phyloP scores from a whole-genome alignment of 805 yeast species.

The Saccharomycopsis olivae region DNA sequence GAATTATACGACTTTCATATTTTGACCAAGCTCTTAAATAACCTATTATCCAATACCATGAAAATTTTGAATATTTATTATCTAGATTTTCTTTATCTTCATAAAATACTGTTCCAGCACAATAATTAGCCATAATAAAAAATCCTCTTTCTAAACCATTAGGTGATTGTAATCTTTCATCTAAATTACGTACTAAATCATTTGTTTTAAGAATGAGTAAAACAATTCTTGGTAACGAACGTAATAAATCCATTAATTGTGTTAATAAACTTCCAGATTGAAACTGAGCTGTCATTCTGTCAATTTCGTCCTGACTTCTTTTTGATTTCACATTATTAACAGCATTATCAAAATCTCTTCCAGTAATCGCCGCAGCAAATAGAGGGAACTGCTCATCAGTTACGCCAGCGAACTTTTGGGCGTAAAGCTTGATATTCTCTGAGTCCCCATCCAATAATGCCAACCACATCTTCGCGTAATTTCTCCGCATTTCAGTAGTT shows the following conservation, averaged over 20 bases:
- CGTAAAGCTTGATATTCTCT: slow-evolving; percentile 58
- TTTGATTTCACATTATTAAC: slow-evolving; percentile 44
- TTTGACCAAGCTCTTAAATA: slow-evolving; percentile 24
- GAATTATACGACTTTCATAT: slow-evolving; percentile 25
- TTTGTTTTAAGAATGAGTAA: slow-evolving; percentile 84
- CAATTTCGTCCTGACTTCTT: slow-evolving; percentile 54
- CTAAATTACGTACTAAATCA: slow-evolving; percentile 82
- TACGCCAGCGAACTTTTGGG: slow-evolving; percentile 70
- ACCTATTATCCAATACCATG: slow-evolving; percentile 19
- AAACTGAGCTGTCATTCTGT: slow-evolving; percentile 53
- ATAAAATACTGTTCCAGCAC: slow-evolving; percentile 69
- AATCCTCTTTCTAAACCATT: slow-evolving; percentile 83
- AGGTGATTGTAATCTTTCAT: slow-evolving; percentile 72
- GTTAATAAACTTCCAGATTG: slow-evolving; percentile 53
- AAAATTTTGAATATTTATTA: slow-evolving; percentile 17
- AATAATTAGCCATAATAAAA: slow-evolving; percentile 79
- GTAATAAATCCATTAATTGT: slow-evolving; percentile 68
- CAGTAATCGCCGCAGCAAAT: slow-evolving; percentile 90
- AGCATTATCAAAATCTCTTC: slow-evolving; percentile 77
- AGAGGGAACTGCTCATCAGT: slow-evolving; percentile 68
- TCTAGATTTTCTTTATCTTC: slow-evolving; percentile 41
- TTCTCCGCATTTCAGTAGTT: slow-evolving; percentile 62
- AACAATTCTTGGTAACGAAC: slow-evolving; percentile 77
- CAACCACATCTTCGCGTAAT: slow-evolving; percentile 89
- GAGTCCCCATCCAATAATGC: slow-evolving; percentile 67